Conservation (phyloP, 148 eudicot species). For the Pouteria glomerata region DNA sequence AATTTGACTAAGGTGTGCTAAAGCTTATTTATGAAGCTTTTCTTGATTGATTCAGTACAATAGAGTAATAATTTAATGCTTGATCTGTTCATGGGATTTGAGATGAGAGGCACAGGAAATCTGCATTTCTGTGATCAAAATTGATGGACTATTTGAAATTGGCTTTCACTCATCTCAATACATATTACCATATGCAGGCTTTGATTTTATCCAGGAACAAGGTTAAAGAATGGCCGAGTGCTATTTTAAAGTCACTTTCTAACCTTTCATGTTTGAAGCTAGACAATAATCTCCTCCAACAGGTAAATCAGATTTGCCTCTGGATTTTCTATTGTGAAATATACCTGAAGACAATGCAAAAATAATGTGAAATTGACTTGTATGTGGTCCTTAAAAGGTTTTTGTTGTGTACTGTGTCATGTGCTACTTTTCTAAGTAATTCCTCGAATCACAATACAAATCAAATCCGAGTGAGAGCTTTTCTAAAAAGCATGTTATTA, state of each 20-base stretch:
- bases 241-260: constrained; percentile 61
- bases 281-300: constrained; percentile 70
- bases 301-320: constrained; percentile 40
- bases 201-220: constrained; percentile 86
- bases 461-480: too few species aligned
- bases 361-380: not conserved
- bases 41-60: not conserved
- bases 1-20: not conserved
- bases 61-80: not conserved
- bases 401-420: too few species aligned
- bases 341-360: not conserved
- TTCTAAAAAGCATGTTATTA: not conserved
- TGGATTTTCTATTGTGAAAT: not conserved
- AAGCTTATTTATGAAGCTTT: not conserved
- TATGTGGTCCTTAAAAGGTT: too few species aligned
- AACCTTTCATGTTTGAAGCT: constrained; percentile 77
- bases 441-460: too few species aligned
- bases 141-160: constrained; percentile 6
- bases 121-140: not conserved
- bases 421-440: too few species aligned
- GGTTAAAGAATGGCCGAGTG: constrained; percentile 86
- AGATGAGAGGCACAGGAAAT: not conserved
- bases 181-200: constrained; percentile 43
- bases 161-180: constrained; percentile 7
- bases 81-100: not conserved